Base-by-base conservation (phyloP, 352 stramenopile genomes). In the Phytophthora syringae region DNA sequence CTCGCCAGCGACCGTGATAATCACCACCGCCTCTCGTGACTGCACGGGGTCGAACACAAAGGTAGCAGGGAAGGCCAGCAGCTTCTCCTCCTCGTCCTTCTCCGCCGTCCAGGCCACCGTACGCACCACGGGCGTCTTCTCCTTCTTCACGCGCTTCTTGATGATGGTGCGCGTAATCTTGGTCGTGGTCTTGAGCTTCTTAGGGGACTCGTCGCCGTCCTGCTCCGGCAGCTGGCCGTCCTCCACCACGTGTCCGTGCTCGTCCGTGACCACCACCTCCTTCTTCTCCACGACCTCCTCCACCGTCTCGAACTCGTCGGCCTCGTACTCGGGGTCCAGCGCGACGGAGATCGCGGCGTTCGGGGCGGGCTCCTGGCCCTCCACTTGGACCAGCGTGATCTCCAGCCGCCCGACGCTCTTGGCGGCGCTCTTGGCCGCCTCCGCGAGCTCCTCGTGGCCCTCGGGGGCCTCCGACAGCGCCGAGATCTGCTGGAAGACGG, bases 1-100 rank as follows among this genome's bases (percentile, higher is more conserved):
- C 16, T 92, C 76, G 20, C 82, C 39, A 27, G 64, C 72, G 16
- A 95, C 78, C 20, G 87, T 79, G 56, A 95, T 77, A 18, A 72
- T 89, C 69, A 93, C 82, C 5, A 93, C 67, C 16, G 87, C 85
- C 65, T 95, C 87, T 21, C 85, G 85, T 36, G 86, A 93, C 65
- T 93, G 87, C 64, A 95, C 82, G 0, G 80, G 84, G 56, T 95
- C 87, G 51, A 94, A 95, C 43, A 90, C 80, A 42, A 95, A 90
- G 27, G 76, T 86, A 11, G 74, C 77, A 11, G 85, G 87, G 64
- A 94, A 87, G 21, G 67, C 60, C 7, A 71, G 39, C 39, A 59
- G 5, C 27, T 32, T 27, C 42, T 51, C 43, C 18, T 50, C 42
- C 24, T 44, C 45, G 0, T 18, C 28, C 25, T 60, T 39, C 18